These are phyloP conservation scores for Suillus placidus DNA, from an alignment of 768 basidiomycete genomes.

Conservation along the genomic window DNA sequence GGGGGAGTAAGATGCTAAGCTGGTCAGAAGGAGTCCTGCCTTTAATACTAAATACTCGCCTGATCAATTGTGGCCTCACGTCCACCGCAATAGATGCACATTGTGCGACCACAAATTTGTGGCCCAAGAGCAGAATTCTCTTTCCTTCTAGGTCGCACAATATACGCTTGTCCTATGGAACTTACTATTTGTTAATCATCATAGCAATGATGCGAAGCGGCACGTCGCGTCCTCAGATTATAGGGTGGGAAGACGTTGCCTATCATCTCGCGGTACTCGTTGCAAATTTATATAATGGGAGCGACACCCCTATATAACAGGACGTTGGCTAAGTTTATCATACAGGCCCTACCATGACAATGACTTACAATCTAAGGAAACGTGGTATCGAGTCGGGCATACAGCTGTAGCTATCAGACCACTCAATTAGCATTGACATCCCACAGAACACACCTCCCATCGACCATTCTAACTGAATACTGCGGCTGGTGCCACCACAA, in stretches of 20 bases:
- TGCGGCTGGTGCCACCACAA: not conserved
- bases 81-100: no score
- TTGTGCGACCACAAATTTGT: not conserved
- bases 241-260: no score
- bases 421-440: not conserved
- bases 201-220: not conserved
- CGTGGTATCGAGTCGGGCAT: no score
- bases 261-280: no score
- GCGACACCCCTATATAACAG: no score
- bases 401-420: not conserved
- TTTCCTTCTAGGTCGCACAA: not conserved
- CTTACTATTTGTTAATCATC: not conserved
- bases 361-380: no score
- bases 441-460: not conserved
- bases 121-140: not conserved
- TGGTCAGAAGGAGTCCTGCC: not conserved
- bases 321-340: no score
- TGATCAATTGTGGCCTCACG: not conserved
- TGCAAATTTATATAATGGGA: no score
- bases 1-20: not conserved
- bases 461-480: not conserved
- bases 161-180: not conserved
- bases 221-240: no score
- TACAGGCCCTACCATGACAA: no score
- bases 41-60: not conserved